Base-by-base conservation (phyloP, 306 rosid species). In the Cyclanthera cordifolia region DNA sequence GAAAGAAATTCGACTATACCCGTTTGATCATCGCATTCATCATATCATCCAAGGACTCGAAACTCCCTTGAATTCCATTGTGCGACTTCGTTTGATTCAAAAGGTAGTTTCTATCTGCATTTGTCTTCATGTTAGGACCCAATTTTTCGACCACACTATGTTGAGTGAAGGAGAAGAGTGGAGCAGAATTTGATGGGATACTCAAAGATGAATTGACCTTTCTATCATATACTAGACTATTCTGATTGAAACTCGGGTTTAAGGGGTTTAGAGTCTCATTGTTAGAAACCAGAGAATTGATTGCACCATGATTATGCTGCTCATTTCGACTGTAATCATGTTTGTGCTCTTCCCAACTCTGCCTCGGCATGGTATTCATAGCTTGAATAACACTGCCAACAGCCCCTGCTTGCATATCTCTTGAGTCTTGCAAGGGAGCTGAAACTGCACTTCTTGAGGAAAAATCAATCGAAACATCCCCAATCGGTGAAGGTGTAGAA, bases 41-140 rank as follows among this genome's bases (percentile, higher is more conserved):
- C 60, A 87, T 76, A 70, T 89, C 90, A 72, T 89, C 89, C 74
- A 87, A 60, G 1, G 84, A 75, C 11, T 30, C 86, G 41, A 59
- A 74, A 67, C 23, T 69, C 59, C 80, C 79, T 45, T 65, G 81
- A 74, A 68, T 17, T 59, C 70, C 86, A 72, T 78, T 85, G 17
- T 43, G 84, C 39, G 78, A 65, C 71, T 74, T 71, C 75, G 76
- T 58, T 53, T 54, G 82, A 50, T 78, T 68, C 59, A 77, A 65
- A 27, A 73, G 54, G 79, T 73, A 67, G 69, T 84, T 75, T 39
- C 80, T 85, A 56, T 67, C 67, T 21, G 72, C 67, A 75, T 77
- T 77, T 65, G 66, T 74, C 45, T 25, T 80, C 17, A 52, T 58
- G 67, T 79, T 84, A 12, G 73, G 58, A 72, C 53, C 46, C 53